Conservation (phyloP, 495 filamentous ascomycete genomes). For the Podospora sp. region DNA sequence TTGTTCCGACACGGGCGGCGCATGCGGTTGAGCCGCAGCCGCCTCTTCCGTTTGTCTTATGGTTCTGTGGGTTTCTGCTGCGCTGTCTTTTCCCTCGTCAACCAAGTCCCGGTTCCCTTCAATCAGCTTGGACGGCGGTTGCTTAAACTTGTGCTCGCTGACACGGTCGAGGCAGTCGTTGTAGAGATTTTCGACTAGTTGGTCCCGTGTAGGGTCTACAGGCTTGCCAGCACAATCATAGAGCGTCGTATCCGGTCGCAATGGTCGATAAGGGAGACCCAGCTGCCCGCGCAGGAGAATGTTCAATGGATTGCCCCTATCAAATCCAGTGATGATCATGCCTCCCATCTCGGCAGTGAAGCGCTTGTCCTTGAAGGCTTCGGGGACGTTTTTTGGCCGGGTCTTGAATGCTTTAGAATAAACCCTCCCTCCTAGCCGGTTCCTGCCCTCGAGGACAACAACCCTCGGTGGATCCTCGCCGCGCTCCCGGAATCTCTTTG, state of each 20-base stretch:
- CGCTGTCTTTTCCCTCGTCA: constrained; percentile 76
- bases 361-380: constrained; percentile 55
- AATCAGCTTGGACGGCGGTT: constrained; percentile 65
- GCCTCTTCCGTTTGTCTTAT: constrained; percentile 71
- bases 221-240: constrained; percentile 85
- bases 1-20: constrained; percentile 50
- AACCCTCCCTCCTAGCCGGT: constrained; percentile 87
- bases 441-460: constrained; percentile 83
- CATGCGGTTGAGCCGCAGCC: constrained; percentile 49
- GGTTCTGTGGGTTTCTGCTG: constrained; percentile 67
- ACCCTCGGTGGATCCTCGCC: constrained; percentile 72
- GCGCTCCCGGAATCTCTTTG: constrained; percentile 59
- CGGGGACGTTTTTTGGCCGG: constrained; percentile 28
- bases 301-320: constrained; percentile 91
- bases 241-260: constrained; percentile 84
- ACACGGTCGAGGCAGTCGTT: constrained; percentile 92
- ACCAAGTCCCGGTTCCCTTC: constrained; percentile 87
- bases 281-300: constrained; percentile 89
- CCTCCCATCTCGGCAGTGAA: constrained; percentile 94
- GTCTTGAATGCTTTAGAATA: constrained; percentile 82
- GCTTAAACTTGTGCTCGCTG: constrained; percentile 81
- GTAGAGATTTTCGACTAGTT: constrained; percentile 83
- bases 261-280: constrained; percentile 78
- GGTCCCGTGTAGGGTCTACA: constrained; percentile 79
- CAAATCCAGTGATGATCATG: constrained; percentile 96